Percentiles rank a stretch among this genome's conserved stretches.
Evolutionary conservation across 768 basidiomycete genomes (phyloP).

Genomic region (Sporobolomyces phaffii): DNA sequence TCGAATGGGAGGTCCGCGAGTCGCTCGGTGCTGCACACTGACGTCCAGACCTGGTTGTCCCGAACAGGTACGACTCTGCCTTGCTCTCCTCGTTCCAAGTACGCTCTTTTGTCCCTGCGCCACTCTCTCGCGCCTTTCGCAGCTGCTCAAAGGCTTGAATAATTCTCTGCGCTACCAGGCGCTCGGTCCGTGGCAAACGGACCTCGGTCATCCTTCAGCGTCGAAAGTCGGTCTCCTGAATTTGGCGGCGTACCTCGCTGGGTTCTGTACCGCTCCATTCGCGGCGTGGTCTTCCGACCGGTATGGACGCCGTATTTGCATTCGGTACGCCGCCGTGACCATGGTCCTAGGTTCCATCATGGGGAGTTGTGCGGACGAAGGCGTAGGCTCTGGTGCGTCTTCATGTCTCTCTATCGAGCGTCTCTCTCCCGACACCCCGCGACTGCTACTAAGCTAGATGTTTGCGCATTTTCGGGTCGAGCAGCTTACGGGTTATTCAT

Average conservation of each 20-base stretch:
- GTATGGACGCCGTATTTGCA: conserved; percentile 21
- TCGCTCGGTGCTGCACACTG: too few relatives aligned
- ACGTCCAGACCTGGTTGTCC: too few relatives aligned
- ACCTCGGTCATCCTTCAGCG: conserved; percentile 37
- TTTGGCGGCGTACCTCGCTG: conserved; percentile 23
- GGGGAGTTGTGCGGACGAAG: conserved; percentile 1
- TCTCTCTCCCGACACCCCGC: too few relatives aligned
- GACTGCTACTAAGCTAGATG: too few relatives aligned
- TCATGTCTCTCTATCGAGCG: neutral
- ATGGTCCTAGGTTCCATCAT: conserved; percentile 26
- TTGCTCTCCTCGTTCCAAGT: conserved; percentile 39
- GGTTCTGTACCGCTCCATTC: conserved; percentile 15
- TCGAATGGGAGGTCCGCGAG: too few relatives aligned
- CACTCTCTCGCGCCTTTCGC: too few relatives aligned
- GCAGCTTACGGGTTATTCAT: conserved; percentile 17
- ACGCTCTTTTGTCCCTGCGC: neutral
- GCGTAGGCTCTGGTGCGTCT: neutral
- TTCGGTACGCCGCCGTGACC: conserved; percentile 21
- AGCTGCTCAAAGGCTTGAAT: too few relatives aligned
- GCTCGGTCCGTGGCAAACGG: conserved; percentile 28
- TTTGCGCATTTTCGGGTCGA: neutral
- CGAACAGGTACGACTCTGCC: conserved; percentile 26
- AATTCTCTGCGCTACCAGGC: conserved; percentile 5
- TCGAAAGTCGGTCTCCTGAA: conserved; percentile 38
- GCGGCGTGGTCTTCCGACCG: conserved; percentile 18